Base-by-base conservation (phyloP, 2,329 filamentous ascomycete species). In the Lachnellula subtilissima region DNA sequence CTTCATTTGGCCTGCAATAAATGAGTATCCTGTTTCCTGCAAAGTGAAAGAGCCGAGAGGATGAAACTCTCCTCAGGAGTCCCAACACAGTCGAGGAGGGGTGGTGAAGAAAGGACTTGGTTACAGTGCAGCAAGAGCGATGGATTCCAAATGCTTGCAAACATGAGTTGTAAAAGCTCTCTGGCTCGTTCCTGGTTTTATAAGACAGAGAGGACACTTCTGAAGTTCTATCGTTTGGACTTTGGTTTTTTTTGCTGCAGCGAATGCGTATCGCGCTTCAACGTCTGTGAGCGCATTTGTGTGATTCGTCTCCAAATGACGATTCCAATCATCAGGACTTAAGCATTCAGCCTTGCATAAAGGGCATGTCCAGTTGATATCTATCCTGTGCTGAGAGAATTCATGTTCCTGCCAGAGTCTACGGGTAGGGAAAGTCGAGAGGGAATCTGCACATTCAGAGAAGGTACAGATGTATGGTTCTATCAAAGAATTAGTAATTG, bases 81-180 rank as follows among this genome's bases (percentile, higher is more conserved):
- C 9, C 4, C 28, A 11, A 32, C 28, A 32, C 9, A 32, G 28
- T 32, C 3, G 28, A 32, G 28, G 9, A 32, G 28, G 28, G 28
- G 28, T 9, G 11, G 11, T 32, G 28, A 32, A 32, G 9, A 32
- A 32, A 32, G 8, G 28, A 9, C 28, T 32, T 32, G 9, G 3
- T 32, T 4, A 12, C 28, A 54, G 47, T 32, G 48, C 45, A 17
- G 48, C 55, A 8, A 57, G 47, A 37, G 55, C 51, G 22, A 57
- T 51, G n/a, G 47, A 36, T 37, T 57, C 55, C 40, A 57, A 50
- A 48, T 57, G 55, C 36, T 57, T 57, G 15, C 48, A 36, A n/a
- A 57, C 55, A 52, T 57, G 51, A 14, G 51, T 54, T 15, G 42
- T 52, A 19, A 54, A 57, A 35, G 53, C 46, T 17, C 52, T 47